These are phyloP conservation scores for Piloderma croceum DNA, from an alignment of 768 basidiomycete genomes.

Conservation along the genomic window DNA sequence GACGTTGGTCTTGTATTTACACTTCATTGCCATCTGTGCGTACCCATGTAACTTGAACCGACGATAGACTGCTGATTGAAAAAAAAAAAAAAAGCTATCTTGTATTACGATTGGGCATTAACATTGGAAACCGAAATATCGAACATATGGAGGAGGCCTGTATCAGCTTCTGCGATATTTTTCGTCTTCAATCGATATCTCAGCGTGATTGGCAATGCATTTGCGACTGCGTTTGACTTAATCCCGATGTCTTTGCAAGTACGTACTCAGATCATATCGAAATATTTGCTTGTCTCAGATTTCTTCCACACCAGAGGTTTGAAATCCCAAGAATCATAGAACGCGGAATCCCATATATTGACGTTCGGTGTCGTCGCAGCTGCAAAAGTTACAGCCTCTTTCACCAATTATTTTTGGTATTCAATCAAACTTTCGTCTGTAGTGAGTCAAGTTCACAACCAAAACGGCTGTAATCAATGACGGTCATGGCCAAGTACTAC, in stretches of 20 bases:
- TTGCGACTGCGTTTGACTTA: constrained; percentile 26
- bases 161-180: constrained; percentile 33
- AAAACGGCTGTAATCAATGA: constrained; percentile 8
- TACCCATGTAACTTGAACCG: constrained; percentile 34
- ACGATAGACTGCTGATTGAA: constrained; percentile 17
- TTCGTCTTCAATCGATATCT: constrained; percentile 50
- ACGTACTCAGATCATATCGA: constrained; percentile 7
- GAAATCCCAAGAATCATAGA: no score
- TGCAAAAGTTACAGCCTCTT: constrained; percentile 35
- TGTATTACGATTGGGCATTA: neutral
- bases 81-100: neutral
- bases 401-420: constrained; percentile 37
- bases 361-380: constrained; percentile 20
- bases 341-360: neutral
- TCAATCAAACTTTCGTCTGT: constrained; percentile 41
- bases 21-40: constrained; percentile 33
- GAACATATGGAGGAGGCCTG: constrained; percentile 41
- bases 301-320: no score
- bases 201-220: constrained; percentile 35
- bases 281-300: constrained; percentile 8
- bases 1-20: constrained; percentile 1
- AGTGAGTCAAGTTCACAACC: constrained; percentile 27
- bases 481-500: constrained; percentile 31
- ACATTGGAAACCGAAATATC: constrained; percentile 33
- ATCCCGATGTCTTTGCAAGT: constrained; percentile 25